Evolutionary conservation across 495 filamentous ascomycete genomes (phyloP).

Genomic region (Aspergillus heteromorphus): DNA sequence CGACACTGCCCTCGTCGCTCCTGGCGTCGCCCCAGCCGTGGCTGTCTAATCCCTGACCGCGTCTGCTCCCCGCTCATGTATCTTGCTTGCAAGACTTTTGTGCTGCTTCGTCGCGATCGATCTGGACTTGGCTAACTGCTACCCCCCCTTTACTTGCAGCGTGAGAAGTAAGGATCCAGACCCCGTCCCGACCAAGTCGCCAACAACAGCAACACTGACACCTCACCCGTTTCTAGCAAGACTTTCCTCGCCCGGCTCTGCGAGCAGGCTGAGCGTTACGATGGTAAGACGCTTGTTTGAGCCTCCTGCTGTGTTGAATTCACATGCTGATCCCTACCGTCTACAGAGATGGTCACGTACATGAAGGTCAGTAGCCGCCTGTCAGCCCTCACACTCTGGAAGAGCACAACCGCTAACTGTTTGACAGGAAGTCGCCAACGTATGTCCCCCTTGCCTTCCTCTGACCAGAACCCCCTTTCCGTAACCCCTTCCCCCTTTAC

Average conservation of each 20-base stretch:
- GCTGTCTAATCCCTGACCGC: background rate
- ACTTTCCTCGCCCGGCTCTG: slow-evolving; percentile 99
- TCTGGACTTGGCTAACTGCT: slow-evolving; percentile 16
- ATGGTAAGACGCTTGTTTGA: slow-evolving; percentile 61
- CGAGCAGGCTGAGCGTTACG: slow-evolving; percentile 99
- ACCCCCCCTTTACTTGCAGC: slow-evolving; percentile 45
- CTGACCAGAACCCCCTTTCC: background rate
- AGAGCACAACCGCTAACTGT: slow-evolving; percentile 30
- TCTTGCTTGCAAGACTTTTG: background rate
- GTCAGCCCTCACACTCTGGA: slow-evolving; percentile 11
- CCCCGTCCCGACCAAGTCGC: slow-evolving; percentile 17
- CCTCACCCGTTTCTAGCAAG: slow-evolving; percentile 65
- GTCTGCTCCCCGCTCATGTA: background rate
- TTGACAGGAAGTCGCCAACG: slow-evolving; percentile 88
- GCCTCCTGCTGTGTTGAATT: background rate
- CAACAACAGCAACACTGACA: slow-evolving; percentile 26
- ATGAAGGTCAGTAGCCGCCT: slow-evolving; percentile 74
- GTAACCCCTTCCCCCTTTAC: slow-evolving; percentile 4
- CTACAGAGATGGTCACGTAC: slow-evolving; percentile 95
- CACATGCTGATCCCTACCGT: slow-evolving; percentile 21
- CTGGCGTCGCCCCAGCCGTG: background rate
- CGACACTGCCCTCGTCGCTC: too few relatives aligned
- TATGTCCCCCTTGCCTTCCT: slow-evolving; percentile 36
- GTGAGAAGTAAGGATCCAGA: slow-evolving; percentile 68
- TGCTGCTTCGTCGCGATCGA: slow-evolving; percentile 5